Evolutionary conservation across 108 stramenopile genomes (phyloP), one percentile per base, ranked within the genome.

Genomic region (Hondaea fermentalgiana): DNA sequence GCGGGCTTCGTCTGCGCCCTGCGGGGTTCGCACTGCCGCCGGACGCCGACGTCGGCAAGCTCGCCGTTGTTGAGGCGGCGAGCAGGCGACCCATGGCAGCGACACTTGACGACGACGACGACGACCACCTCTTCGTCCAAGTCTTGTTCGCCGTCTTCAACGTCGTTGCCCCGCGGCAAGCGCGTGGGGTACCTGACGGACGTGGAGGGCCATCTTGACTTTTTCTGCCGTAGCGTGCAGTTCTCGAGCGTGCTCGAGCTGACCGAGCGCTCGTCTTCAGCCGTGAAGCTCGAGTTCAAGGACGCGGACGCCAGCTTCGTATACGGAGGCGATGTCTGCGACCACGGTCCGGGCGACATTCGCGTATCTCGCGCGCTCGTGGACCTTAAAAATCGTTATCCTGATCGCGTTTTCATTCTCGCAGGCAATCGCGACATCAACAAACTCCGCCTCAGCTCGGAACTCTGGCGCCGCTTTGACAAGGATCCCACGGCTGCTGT

Each of bases 371-470:
- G 16, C 47, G 72, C 28, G 6, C 72, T 89, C 72, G 64, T 69
- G 2, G 64, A 69, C 42, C 51, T 83, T 17, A 83, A 53, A 23
- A 21, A 12, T 6, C 76, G 76, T 17, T 45, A 83, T 17, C 51
- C 49, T 14, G 76, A 83, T 35, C 76, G 76, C 12, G 95, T 95
- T n/a, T 91, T 90, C 87, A 72, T 96, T 55, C 72, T 96, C 72
- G 93, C 95, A 21, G 95, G 95, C 3, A 96, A 96, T 89, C 91
- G 95, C 58, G 95, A 96, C 94, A 87, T 96, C 71, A 96, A 95
- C 90, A 96, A 96, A 59, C 44, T 96, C 23, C 93, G 95, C 89
- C 92, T 93, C 53, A 76, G 88, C 4, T 92, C 93, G 5, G 95
- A 95, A 87, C 87, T 95, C 5, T 88, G 89, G 6, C 88, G 28